Evolutionary conservation across 2,329 filamentous ascomycete genomes (phyloP).

Genomic region (Pyricularia grisea): DNA sequence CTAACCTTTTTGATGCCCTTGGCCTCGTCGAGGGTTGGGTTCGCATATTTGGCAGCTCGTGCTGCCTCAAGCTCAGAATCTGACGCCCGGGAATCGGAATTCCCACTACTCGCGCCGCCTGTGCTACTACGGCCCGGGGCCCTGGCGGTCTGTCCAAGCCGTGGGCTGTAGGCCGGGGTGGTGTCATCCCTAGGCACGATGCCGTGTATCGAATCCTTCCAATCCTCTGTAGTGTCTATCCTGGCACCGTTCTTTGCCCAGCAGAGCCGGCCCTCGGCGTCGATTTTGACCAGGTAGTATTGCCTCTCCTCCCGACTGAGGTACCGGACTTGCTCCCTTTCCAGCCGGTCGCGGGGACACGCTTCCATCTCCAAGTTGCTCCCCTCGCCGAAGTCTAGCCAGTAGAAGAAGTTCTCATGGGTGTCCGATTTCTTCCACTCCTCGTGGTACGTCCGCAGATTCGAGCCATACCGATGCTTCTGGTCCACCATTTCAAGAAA

Average conservation of each 20-base stretch:
- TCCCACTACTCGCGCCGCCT: conserved; percentile 8
- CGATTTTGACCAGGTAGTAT: conserved; percentile 71
- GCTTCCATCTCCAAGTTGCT: conserved; percentile 57
- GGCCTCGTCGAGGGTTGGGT: conserved; percentile 50
- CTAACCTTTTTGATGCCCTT: conserved; percentile 51
- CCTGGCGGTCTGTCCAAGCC: conserved; percentile 19
- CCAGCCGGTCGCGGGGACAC: conserved; percentile 65
- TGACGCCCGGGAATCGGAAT: conserved; percentile 12
- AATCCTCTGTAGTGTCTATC: conserved; percentile 68
- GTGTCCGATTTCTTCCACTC: conserved; percentile 74
- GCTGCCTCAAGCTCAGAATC: conserved; percentile 45
- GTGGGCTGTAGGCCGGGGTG: conserved; percentile 41
- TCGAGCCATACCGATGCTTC: conserved; percentile 82
- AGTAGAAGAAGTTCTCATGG: conserved; percentile 86
- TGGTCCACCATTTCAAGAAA: conserved; percentile 78
- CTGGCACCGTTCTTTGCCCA: conserved; percentile 77
- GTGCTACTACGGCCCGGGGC: conserved; percentile 16
- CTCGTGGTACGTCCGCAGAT: conserved; percentile 71
- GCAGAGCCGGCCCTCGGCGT: conserved; percentile 63
- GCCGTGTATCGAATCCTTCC: conserved; percentile 70
- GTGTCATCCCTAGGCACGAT: conserved; percentile 55
- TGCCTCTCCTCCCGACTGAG: conserved; percentile 72
- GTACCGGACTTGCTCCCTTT: conserved; percentile 74
- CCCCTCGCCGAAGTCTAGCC: conserved; percentile 78
- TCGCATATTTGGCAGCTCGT: conserved; percentile 55